phyloP scores from a whole-genome alignment of 2,329 filamentous ascomycete genomes.

The Cercospora brassicicola region DNA sequence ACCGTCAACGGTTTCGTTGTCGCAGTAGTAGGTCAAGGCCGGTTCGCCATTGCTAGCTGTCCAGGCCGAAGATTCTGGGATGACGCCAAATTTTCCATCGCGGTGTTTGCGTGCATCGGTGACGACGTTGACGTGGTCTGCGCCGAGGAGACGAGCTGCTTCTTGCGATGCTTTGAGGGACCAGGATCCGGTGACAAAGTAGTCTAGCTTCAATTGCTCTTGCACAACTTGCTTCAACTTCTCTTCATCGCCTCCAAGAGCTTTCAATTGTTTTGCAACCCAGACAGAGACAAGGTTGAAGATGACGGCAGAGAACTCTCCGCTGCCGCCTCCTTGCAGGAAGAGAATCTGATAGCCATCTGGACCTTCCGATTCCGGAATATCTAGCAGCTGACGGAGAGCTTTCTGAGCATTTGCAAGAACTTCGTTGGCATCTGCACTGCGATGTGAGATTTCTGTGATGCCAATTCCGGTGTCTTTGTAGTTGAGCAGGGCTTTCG shows the following conservation, averaged over 20 bases:
- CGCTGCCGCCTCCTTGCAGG: conserved; percentile 82
- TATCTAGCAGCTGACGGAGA: conserved; percentile 71
- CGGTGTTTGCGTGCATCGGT: conserved; percentile 59
- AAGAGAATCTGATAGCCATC: conserved; percentile 85
- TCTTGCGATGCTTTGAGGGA: conserved; percentile 87
- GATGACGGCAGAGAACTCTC: conserved; percentile 78
- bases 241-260: conserved; percentile 55
- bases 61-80: conserved; percentile 76
- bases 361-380: conserved; percentile 76
- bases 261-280: conserved; percentile 60
- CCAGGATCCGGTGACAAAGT: conserved; percentile 88
- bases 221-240: conserved; percentile 64
- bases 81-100: conserved; percentile 80
- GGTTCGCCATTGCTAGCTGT: conserved; percentile 64
- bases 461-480: conserved; percentile 78
- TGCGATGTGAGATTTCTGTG: conserved; percentile 88
- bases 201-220: conserved; percentile 77
- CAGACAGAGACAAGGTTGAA: conserved; percentile 84
- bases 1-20: conserved; percentile 92
- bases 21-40: conserved; percentile 82
- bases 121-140: conserved; percentile 77
- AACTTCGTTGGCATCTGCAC: conserved; percentile 72
- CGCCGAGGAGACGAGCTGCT: conserved; percentile 72
- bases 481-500: conserved; percentile 77
- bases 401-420: conserved; percentile 75